Evolutionary conservation across 768 basidiomycete species (phyloP), one percentile per base, ranked within the genome.

Genomic region (Lactarius akahatsu): DNA sequence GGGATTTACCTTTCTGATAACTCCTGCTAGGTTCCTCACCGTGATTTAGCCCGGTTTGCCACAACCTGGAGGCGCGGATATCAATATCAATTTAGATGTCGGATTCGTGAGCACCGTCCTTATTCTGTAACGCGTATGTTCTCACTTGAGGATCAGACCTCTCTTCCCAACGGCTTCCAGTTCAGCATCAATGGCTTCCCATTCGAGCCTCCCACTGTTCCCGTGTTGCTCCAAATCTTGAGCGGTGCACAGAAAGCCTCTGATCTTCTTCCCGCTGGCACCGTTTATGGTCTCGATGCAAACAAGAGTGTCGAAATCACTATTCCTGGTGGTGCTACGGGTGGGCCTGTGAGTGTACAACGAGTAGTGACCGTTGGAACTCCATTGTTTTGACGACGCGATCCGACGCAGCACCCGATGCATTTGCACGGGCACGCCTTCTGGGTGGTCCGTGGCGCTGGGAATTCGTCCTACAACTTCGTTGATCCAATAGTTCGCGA

Each of bases 161-260:
- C 11, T 28, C 28, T 26, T 10, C 34, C 30, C 62, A 67, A 28
- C 9, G 57, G 70, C 6, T 81, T 78, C 72, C 66, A 67, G 7
- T 69, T 81, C 55, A 82, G 81, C 61, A 69, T 81, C 55, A 82
- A 82, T 62, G 73, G 71, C 20, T 68, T 69, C 56, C 70, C 73
- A 36, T 85, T 76, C 71, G 57, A 70, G 2, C 72, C 78, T 1
- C 85, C 85, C 0, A 76, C 77, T 0, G 74, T 80, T 0, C 86
- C 86, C 0, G 80, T 86, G 15, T 78, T 88, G 13, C 79, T 86
- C 18, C 86, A 88, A 68, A 83, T 87, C 45, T 71, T 88, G 41
- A 85, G 82, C 59, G 86, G 86, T 0, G 81, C 81, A 6, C 75
- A 74, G 40, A 76, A 77, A 20, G 79, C 86, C 0, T 71, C 77